These are phyloP conservation scores for Effrenium voratum DNA, from an alignment of 73 alveolate species.

Conservation along the genomic window DNA sequence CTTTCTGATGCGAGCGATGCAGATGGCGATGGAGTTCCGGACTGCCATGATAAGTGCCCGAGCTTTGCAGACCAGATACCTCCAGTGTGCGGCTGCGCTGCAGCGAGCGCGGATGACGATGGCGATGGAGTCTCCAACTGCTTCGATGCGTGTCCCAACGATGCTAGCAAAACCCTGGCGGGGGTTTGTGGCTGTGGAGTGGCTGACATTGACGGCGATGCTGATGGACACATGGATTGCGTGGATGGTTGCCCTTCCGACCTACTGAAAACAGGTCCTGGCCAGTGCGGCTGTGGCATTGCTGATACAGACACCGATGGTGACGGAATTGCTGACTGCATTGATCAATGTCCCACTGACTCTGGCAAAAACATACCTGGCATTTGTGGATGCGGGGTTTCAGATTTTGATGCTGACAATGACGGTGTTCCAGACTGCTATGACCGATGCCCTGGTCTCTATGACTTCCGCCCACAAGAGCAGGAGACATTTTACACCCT, in stretches of 20 bases:
- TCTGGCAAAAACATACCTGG: constrained; percentile 1
- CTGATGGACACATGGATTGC: constrained; percentile 38
- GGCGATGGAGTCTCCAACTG: constrained; percentile 41
- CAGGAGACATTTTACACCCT: not conserved
- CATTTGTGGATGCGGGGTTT: constrained; percentile 29
- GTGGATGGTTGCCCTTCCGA: constrained; percentile 51
- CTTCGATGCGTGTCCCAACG: constrained; percentile 45
- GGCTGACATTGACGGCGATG: constrained; percentile 22
- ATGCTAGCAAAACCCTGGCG: not conserved
- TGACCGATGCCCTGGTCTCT: constrained; percentile 22
- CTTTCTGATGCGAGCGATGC: not conserved
- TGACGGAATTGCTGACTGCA: constrained; percentile 36
- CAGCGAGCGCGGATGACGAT: constrained; percentile 21
- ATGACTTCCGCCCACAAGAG: constrained; percentile 29
- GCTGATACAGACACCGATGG: constrained; percentile 51
- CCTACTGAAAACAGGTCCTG: constrained; percentile 17
- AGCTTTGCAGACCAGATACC: constrained; percentile 19
- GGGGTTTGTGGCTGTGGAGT: constrained; percentile 54
- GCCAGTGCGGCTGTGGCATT: constrained; percentile 66
- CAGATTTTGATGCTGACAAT: constrained; percentile 37
- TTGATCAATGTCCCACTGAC: constrained; percentile 43
- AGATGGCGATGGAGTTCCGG: constrained; percentile 56
- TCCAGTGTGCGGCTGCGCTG: constrained; percentile 50
- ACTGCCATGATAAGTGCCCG: constrained; percentile 34
- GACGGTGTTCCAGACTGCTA: constrained; percentile 65